Evolutionary conservation across 2,329 filamentous ascomycete genomes (phyloP).

Genomic region (Madurella fahalii): DNA sequence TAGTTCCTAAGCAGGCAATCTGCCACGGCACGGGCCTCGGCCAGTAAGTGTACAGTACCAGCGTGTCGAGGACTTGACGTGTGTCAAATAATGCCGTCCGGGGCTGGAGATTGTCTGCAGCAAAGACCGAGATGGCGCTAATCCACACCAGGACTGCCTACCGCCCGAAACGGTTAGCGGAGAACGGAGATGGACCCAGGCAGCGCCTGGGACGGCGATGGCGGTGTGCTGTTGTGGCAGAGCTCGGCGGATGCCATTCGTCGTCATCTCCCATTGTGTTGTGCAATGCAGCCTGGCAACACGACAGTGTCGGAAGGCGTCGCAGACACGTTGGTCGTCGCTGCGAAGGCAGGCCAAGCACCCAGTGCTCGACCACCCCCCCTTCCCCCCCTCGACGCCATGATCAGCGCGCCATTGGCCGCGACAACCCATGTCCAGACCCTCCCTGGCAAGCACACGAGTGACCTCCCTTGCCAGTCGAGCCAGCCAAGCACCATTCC

Average conservation of each 20-base stretch:
- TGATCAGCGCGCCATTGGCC: slow-evolving; percentile 17
- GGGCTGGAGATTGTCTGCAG: background rate
- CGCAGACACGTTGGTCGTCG: slow-evolving; percentile 11
- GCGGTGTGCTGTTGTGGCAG: slow-evolving; percentile 21
- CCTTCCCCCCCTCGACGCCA: slow-evolving; percentile 9
- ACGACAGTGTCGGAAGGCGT: slow-evolving; percentile 16
- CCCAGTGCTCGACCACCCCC: slow-evolving; percentile 21
- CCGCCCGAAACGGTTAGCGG: background rate
- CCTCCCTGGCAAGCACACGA: slow-evolving; percentile 21
- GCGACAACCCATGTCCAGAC: slow-evolving; percentile 16
- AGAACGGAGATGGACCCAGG: background rate
- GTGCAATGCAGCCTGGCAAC: slow-evolving; percentile 9
- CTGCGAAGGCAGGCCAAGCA: background rate
- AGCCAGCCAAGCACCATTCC: slow-evolving; percentile 17
- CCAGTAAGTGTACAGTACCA: too few relatives aligned
- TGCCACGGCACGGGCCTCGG: background rate
- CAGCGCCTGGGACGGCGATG: background rate
- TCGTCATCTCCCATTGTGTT: slow-evolving; percentile 18
- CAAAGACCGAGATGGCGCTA: slow-evolving; percentile 2
- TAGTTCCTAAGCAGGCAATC: slow-evolving; percentile 17
- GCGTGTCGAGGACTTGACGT: background rate
- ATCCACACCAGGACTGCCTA: background rate
- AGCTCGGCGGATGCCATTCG: slow-evolving; percentile 22
- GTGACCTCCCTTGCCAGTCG: background rate
- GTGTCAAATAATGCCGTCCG: background rate